Percentiles rank a stretch among this genome's conserved stretches.
These are phyloP conservation scores for Cercospora sojina DNA, from an alignment of 2,329 filamentous ascomycete species.

Conservation along the genomic window DNA sequence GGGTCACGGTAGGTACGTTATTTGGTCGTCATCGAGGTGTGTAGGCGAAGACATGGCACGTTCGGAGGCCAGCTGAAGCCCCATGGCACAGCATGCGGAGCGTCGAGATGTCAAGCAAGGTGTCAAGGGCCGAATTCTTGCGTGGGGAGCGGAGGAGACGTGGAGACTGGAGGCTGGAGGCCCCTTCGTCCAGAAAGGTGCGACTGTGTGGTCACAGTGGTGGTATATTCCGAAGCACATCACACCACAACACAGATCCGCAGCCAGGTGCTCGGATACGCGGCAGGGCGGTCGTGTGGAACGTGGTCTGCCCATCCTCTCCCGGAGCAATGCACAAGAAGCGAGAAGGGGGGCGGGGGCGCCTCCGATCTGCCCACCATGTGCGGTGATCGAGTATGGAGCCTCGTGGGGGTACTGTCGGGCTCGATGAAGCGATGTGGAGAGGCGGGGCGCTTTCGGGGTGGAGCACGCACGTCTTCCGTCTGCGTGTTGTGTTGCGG, in stretches of 20 bases:
- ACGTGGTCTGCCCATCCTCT: not conserved
- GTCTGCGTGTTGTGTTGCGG: not conserved
- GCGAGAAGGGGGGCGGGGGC: not conserved
- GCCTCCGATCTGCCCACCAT: not conserved
- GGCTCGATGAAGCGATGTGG: not conserved
- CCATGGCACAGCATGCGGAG: not conserved
- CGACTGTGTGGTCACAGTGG: not conserved
- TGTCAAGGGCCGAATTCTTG: not conserved
- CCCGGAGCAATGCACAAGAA: not conserved
- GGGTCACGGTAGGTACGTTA: not conserved
- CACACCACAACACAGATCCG: not conserved
- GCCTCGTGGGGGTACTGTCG: not conserved
- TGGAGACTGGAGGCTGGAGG: not conserved
- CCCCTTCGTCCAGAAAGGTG: not conserved
- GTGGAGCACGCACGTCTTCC: slow-evolving; percentile 1
- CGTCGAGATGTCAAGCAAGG: not conserved
- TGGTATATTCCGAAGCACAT: not conserved
- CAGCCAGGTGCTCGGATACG: not conserved
- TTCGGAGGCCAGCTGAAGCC: not conserved
- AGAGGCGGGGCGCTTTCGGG: not conserved
- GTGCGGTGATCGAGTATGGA: not conserved
- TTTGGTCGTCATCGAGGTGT: not conserved
- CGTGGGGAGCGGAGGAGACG: not conserved
- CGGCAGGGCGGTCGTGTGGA: not conserved
- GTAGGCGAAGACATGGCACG: not conserved